phyloP scores from a whole-genome alignment of 1,284 basidiomycete species.

The Naganishia liquefaciens region DNA sequence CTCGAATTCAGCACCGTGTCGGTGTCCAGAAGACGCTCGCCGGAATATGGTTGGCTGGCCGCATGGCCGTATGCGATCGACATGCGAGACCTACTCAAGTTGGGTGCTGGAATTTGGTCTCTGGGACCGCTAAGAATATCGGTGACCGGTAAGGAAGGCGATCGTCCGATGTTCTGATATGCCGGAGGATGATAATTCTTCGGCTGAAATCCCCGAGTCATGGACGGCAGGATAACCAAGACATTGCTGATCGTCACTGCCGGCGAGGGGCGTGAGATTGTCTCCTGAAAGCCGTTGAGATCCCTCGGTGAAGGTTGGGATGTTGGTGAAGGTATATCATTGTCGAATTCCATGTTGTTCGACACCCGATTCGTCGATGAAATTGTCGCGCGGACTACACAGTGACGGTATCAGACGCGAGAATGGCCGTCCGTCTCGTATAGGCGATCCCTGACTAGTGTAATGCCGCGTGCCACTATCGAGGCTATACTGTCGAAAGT shows the following conservation, averaged over 20 bases:
- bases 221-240: slow-evolving; percentile 31
- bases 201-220: slow-evolving; percentile 31
- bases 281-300: background rate
- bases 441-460: too few relatives aligned
- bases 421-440: too few relatives aligned
- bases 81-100: background rate
- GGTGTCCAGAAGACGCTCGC: background rate
- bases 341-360: background rate
- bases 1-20: background rate
- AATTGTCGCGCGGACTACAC: background rate
- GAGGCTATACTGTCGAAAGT: background rate
- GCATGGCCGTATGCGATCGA: slow-evolving; percentile 22
- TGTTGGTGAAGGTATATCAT: background rate
- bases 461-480: background rate
- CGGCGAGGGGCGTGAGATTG: background rate
- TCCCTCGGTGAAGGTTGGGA: background rate
- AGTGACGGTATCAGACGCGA: too few relatives aligned
- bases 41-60: background rate
- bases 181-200: slow-evolving; percentile 23
- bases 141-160: background rate
- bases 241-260: slow-evolving; percentile 12
- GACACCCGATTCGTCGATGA: background rate
- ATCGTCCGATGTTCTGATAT: slow-evolving; percentile 18
- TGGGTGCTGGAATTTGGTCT: background rate
- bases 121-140: background rate